A percentile compares a stretch with the other conserved stretches of the same genome.
Evolutionary conservation across 306 rosid species (phyloP).

Genomic region (Arachis stenosperma): DNA sequence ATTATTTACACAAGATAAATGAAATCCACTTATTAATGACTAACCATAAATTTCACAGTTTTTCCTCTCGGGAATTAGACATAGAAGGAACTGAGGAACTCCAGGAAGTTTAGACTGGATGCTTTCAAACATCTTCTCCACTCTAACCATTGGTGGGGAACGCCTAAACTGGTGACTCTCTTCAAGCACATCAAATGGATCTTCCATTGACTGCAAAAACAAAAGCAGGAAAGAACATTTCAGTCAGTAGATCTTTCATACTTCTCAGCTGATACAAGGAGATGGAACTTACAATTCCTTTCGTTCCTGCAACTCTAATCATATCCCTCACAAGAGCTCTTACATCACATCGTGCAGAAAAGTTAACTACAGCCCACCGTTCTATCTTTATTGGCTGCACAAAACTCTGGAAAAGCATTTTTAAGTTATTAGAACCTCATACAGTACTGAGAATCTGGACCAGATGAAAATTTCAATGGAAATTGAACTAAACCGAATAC

Average conservation of each 20-base stretch:
- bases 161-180: slow-evolving; percentile 81
- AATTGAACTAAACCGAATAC: slow-evolving; percentile 42
- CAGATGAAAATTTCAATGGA: slow-evolving; percentile 23
- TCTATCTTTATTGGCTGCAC: slow-evolving; percentile 81
- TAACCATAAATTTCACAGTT: slow-evolving; percentile 89
- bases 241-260: slow-evolving; percentile 13
- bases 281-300: slow-evolving; percentile 75
- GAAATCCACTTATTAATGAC: slow-evolving; percentile 36
- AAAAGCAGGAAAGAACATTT: neutral
- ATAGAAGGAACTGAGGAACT: slow-evolving; percentile 79
- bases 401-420: slow-evolving; percentile 57
- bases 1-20: neutral
- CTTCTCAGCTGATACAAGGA: neutral
- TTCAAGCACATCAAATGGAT: slow-evolving; percentile 74
- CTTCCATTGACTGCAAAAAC: slow-evolving; percentile 51
- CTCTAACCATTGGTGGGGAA: slow-evolving; percentile 88
- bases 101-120: slow-evolving; percentile 89
- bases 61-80: slow-evolving; percentile 91
- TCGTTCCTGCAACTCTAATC: slow-evolving; percentile 61
- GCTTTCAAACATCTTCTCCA: slow-evolving; percentile 86
- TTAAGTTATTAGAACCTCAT: slow-evolving; percentile 46
- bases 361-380: slow-evolving; percentile 87
- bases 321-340: slow-evolving; percentile 62
- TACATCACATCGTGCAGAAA: slow-evolving; percentile 87
- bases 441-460: slow-evolving; percentile 34